These are phyloP conservation scores for Nicotiana otophora DNA, from an alignment of 257 asterid genomes.

Conservation along the genomic window DNA sequence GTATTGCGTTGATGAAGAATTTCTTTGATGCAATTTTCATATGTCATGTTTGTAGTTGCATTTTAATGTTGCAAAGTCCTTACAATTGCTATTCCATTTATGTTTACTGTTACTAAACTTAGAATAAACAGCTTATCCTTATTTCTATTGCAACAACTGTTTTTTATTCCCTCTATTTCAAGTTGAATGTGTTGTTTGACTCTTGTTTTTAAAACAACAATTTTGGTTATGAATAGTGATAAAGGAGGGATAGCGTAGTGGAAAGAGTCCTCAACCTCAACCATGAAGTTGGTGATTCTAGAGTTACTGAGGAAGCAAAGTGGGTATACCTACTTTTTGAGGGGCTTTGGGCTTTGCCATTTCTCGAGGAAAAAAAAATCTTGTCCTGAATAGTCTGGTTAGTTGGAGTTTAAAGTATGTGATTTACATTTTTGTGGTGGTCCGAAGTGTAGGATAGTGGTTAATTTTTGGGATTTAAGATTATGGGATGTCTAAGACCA, in stretches of 20 bases:
- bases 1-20: background rate
- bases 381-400: background rate
- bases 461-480: background rate
- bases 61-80: conserved; percentile 1
- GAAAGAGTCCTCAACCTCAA: background rate
- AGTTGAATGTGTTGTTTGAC: background rate
- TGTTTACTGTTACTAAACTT: background rate
- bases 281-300: background rate
- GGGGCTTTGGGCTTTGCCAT: background rate
- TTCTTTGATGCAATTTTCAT: background rate
- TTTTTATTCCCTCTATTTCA: background rate
- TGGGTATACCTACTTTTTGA: background rate
- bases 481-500: background rate
- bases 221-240: background rate
- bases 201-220: background rate
- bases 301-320: background rate
- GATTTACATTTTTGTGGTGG: background rate
- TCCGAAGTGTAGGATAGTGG: background rate
- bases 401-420: background rate
- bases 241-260: background rate
- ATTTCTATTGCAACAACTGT: conserved; percentile 3
- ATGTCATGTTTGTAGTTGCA: background rate
- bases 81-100: background rate
- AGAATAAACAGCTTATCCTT: background rate
- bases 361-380: background rate